Conservation (phyloP, 2,329 filamentous ascomycete species). For the Colletotrichum graminicola region DNA sequence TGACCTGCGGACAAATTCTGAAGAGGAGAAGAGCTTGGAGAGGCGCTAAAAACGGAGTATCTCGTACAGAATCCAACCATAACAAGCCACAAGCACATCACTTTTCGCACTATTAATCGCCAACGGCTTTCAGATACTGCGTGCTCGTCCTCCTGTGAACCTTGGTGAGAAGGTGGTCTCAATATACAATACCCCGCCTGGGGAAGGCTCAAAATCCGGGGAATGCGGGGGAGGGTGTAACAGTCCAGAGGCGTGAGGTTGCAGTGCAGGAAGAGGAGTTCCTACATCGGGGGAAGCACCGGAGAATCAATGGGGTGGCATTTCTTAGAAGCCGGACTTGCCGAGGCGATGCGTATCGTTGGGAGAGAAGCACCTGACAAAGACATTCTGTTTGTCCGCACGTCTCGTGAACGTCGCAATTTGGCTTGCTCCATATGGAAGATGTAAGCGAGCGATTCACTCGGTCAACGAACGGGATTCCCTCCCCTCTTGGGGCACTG, state of each 20-base stretch:
- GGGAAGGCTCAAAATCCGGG: conserved; percentile 28
- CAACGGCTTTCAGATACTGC: background rate
- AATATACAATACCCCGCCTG: background rate
- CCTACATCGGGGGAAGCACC: conserved; percentile 30
- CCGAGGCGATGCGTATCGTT: conserved; percentile 14
- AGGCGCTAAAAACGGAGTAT: background rate
- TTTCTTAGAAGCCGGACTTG: background rate
- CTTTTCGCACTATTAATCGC: background rate
- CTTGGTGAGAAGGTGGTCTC: conserved; percentile 8
- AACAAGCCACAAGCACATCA: background rate
- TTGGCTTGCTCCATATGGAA: background rate
- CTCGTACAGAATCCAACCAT: background rate
- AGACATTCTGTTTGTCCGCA: background rate
- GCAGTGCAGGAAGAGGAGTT: conserved; percentile 26
- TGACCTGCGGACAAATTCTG: background rate
- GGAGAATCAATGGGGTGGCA: background rate
- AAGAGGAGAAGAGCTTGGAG: background rate
- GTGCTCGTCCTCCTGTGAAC: background rate
- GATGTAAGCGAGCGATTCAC: background rate
- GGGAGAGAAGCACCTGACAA: conserved; percentile 17
- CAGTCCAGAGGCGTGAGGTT: conserved; percentile 15
- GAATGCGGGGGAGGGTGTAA: conserved; percentile 24
- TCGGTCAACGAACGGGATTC: background rate
- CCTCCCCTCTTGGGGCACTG: background rate
- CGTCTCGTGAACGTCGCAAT: background rate